Conservation (phyloP, 2,329 filamentous ascomycete species). For the Pyrenophora graminea region DNA sequence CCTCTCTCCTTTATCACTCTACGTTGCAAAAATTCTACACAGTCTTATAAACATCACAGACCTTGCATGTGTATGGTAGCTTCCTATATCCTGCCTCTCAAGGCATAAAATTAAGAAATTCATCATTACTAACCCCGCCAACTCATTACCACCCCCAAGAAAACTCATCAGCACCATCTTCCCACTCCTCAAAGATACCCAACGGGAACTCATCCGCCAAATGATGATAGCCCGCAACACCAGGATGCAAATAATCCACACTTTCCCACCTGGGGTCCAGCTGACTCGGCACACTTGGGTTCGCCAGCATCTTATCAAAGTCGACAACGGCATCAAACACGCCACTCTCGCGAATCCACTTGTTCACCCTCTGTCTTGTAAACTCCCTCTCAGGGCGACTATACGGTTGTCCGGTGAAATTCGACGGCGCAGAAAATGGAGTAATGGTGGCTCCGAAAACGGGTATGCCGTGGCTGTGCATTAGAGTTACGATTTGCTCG, state of each 20-base stretch:
- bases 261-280: slow-evolving; percentile 59
- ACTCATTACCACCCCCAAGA: slow-evolving; percentile 1
- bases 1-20: too few species aligned
- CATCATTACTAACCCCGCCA: too few species aligned
- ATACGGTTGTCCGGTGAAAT: slow-evolving; percentile 28
- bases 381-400: slow-evolving; percentile 57
- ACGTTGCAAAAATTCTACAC: too few species aligned
- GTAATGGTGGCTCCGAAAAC: slow-evolving; percentile 69
- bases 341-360: slow-evolving; percentile 62
- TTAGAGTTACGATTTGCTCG: slow-evolving; percentile 59
- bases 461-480: slow-evolving; percentile 59
- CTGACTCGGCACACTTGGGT: slow-evolving; percentile 54
- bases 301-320: slow-evolving; percentile 62
- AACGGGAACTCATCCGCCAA: slow-evolving; percentile 64
- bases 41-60: too few species aligned
- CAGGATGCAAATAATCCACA: slow-evolving; percentile 69
- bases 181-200: slow-evolving; percentile 53
- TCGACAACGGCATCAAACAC: slow-evolving; percentile 66
- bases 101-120: too few species aligned
- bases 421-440: slow-evolving; percentile 57
- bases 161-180: slow-evolving; percentile 21
- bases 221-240: slow-evolving; percentile 61
- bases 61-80: too few species aligned
- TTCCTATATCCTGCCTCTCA: too few species aligned
- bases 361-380: slow-evolving; percentile 62